Evolutionary conservation across 768 basidiomycete genomes (phyloP).

Genomic region (Tubosaeta brunneosetosa): DNA sequence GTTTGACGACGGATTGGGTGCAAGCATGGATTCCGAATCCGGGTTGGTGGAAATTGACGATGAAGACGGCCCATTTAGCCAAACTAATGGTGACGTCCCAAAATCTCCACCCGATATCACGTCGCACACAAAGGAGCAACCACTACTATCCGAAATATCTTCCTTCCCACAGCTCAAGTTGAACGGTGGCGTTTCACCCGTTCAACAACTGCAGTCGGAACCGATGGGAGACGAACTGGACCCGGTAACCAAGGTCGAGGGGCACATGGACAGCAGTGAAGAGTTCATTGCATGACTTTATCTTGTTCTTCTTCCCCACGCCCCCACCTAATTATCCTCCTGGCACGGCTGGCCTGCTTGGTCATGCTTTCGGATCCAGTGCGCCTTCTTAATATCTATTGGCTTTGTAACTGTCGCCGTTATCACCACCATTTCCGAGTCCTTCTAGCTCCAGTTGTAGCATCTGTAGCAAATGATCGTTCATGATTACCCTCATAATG

Average conservation of each 20-base stretch:
- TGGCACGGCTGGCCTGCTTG: slow-evolving; percentile 7
- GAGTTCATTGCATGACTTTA: slow-evolving; percentile 37
- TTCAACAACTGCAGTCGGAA: slow-evolving; percentile 45
- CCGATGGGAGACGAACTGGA: slow-evolving; percentile 53
- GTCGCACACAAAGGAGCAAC: slow-evolving; percentile 14
- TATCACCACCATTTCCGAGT: slow-evolving; percentile 24
- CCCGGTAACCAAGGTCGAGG: slow-evolving; percentile 54
- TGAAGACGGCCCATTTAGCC: slow-evolving; percentile 29
- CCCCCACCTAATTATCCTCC: slow-evolving; percentile 6
- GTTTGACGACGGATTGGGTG: slow-evolving; percentile 24
- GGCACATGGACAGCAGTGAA: slow-evolving; percentile 63
- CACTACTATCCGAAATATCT: slow-evolving; percentile 41
- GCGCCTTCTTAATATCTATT: slow-evolving; percentile 31
- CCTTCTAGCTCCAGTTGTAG: slow-evolving; percentile 25
- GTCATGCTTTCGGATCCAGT: slow-evolving; percentile 19
- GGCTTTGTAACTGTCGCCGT: slow-evolving; percentile 25
- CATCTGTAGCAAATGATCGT: slow-evolving; percentile 32
- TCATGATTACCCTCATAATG: slow-evolving; percentile 33
- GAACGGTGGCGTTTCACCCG: slow-evolving; percentile 46
- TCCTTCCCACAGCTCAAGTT: slow-evolving; percentile 41
- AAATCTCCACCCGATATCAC: slow-evolving; percentile 27
- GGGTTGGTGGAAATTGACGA: slow-evolving; percentile 32
- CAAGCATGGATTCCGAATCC: slow-evolving; percentile 15
- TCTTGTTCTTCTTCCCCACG: neutral
- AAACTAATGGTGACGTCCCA: slow-evolving; percentile 31